phyloP scores from a whole-genome alignment of 257 asterid genomes.

The Petunia secreta region DNA sequence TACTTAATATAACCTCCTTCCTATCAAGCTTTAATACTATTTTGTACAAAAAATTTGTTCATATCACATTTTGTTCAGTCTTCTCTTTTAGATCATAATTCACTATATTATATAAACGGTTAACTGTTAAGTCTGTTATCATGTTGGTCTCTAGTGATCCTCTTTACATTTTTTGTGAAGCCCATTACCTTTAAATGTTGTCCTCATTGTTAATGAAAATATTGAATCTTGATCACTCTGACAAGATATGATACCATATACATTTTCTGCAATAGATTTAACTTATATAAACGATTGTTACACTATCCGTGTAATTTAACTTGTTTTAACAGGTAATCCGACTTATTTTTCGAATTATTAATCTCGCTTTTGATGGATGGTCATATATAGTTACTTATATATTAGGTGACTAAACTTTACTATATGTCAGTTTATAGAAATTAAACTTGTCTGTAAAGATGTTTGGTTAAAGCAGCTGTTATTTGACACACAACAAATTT shows the following conservation, averaged over 20 bases:
- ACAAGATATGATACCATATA: no score
- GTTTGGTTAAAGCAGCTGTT: background rate
- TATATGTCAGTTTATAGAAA: no score
- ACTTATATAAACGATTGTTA: no score
- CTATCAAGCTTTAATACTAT: background rate
- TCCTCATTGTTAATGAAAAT: background rate
- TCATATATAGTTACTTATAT: no score
- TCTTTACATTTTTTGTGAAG: background rate
- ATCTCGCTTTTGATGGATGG: no score
- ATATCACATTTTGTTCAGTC: background rate
- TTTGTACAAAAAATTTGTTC: background rate
- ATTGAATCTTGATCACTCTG: background rate
- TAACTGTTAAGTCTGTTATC: conserved; percentile 1
- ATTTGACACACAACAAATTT: background rate
- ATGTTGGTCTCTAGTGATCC: background rate
- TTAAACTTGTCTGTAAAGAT: background rate
- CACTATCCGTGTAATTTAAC: no score
- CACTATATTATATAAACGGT: background rate
- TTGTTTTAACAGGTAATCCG: no score
- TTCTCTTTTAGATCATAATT: background rate
- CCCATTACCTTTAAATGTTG: background rate
- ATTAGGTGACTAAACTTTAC: no score
- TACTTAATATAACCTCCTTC: conserved; percentile 25
- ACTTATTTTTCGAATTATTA: no score
- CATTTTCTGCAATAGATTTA: no score